A percentile compares a stretch with the other conserved stretches of the same genome.
Evolutionary conservation across 1,284 basidiomycete genomes (phyloP).

Genomic region (Inonotus obliquus): DNA sequence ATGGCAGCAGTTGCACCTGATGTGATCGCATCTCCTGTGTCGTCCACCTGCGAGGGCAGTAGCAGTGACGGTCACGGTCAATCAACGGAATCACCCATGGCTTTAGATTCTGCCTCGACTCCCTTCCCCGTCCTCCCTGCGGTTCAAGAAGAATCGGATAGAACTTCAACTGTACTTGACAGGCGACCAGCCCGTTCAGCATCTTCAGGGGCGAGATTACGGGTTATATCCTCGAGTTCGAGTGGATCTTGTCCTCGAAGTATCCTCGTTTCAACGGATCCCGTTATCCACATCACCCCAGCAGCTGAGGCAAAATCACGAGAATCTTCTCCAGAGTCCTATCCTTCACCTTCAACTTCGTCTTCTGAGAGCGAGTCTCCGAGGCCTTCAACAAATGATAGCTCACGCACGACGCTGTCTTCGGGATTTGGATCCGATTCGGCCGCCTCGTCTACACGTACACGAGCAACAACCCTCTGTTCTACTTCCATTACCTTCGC

Average conservation of each 20-base stretch:
- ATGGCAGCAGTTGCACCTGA: conserved; percentile 1
- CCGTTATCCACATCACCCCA: conserved; percentile 3
- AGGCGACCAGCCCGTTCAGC: not conserved
- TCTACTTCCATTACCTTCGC: conserved; percentile 16
- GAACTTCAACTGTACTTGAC: not conserved
- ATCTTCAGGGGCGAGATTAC: not conserved
- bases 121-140: not conserved
- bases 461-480: conserved; percentile 8
- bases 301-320: not conserved
- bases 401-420: not conserved
- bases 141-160: not conserved
- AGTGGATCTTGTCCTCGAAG: conserved; percentile 5
- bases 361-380: not conserved
- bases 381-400: not conserved
- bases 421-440: conserved; percentile 4
- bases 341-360: not conserved
- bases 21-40: not conserved
- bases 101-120: not conserved
- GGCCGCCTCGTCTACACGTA: conserved; percentile 7
- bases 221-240: not conserved
- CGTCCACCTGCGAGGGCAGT: not conserved
- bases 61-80: not conserved
- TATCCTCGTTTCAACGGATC: conserved; percentile 5
- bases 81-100: not conserved
- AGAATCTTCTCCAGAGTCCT: not conserved